phyloP scores from a whole-genome alignment of 768 basidiomycete species.

The Macrolepiota albuminosa region DNA sequence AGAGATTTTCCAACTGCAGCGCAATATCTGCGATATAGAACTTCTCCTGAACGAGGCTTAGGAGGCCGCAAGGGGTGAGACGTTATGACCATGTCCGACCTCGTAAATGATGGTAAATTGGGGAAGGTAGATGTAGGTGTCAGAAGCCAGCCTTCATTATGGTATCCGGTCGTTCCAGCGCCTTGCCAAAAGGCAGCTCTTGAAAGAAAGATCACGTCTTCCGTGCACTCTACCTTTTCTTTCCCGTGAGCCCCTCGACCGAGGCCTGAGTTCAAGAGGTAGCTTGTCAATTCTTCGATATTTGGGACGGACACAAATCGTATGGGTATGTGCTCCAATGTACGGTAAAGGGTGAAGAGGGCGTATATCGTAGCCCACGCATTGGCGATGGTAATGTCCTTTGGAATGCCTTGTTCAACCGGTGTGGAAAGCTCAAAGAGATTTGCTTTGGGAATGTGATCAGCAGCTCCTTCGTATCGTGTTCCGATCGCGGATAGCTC shows the following conservation, averaged over 20 bases:
- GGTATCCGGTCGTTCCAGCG: constrained; percentile 35
- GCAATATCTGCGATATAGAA: constrained; percentile 37
- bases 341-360: constrained; percentile 33
- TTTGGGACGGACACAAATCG: constrained; percentile 27
- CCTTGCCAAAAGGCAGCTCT: constrained; percentile 47
- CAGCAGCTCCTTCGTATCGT: constrained; percentile 22
- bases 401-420: constrained; percentile 12
- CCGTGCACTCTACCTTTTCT: constrained; percentile 11
- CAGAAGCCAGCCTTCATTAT: constrained; percentile 22
- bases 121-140: constrained; percentile 30
- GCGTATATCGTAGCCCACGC: constrained; percentile 38
- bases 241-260: constrained; percentile 17
- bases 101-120: constrained; percentile 35
- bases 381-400: constrained; percentile 23
- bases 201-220: constrained; percentile 31
- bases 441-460: constrained; percentile 25
- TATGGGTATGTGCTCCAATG: constrained; percentile 37
- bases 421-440: constrained; percentile 20
- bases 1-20: constrained; percentile 26
- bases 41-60: constrained; percentile 35
- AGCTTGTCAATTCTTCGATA: constrained; percentile 25
- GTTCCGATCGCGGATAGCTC: constrained; percentile 25
- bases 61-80: constrained; percentile 47
- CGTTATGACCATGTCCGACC: constrained; percentile 41
- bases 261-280: constrained; percentile 36